Conservation (phyloP, 768 basidiomycete species). For the Podaxis sp. region DNA sequence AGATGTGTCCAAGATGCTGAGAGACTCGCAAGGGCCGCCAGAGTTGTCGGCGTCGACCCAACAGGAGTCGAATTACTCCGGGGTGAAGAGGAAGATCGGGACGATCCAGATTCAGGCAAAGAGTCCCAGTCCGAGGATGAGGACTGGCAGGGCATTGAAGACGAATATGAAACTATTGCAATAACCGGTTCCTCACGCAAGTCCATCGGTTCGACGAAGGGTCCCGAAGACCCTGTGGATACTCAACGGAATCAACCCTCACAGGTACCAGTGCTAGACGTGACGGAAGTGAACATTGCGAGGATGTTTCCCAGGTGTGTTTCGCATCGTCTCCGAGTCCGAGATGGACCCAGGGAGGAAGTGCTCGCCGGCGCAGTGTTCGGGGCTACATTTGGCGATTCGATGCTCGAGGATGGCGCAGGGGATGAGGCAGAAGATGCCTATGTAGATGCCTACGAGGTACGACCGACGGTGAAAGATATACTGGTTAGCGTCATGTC, state of each 20-base stretch:
- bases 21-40: constrained; percentile 60
- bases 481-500: constrained; percentile 56
- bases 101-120: constrained; percentile 3
- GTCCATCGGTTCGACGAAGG: not conserved
- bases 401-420: not conserved
- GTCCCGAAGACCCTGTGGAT: not conserved
- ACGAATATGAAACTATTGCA: constrained; percentile 1
- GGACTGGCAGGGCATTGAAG: constrained; percentile 11
- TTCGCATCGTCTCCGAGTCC: constrained; percentile 69
- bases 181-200: not conserved
- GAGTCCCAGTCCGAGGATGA: constrained; percentile 7
- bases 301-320: constrained; percentile 69
- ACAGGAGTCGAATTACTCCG: constrained; percentile 57
- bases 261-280: constrained; percentile 29
- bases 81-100: not conserved
- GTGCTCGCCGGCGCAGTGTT: constrained; percentile 59
- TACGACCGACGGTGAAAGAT: constrained; percentile 53
- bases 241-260: constrained; percentile 3
- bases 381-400: constrained; percentile 42
- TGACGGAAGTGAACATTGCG: constrained; percentile 72
- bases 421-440: constrained; percentile 4
- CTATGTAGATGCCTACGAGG: constrained; percentile 17
- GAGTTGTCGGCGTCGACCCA: constrained; percentile 58
- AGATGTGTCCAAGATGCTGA: constrained; percentile 60
- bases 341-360: constrained; percentile 68